phyloP scores from a whole-genome alignment of 2,329 filamentous ascomycete genomes.

The Sphaceloma murrayae region DNA sequence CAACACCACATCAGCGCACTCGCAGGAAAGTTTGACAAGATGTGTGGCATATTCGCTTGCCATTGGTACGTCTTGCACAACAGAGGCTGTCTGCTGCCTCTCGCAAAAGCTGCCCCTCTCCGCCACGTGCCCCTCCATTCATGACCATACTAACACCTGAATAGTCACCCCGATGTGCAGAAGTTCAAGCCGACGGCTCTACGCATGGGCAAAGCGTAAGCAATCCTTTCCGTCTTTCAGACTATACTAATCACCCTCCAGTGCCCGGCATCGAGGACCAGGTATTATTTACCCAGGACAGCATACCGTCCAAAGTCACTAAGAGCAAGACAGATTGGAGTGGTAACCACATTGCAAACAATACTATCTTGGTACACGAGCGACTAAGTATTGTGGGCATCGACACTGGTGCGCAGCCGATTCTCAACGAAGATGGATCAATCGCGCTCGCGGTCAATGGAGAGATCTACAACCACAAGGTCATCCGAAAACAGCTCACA shows the following conservation, averaged over 20 bases:
- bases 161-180: slow-evolving; percentile 78
- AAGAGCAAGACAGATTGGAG: slow-evolving; percentile 28
- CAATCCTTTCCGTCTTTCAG: slow-evolving; percentile 8
- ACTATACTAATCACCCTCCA: slow-evolving; percentile 37
- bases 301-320: not conserved
- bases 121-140: slow-evolving; percentile 21
- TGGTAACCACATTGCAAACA: slow-evolving; percentile 79
- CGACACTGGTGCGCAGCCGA: slow-evolving; percentile 89
- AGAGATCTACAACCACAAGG: slow-evolving; percentile 98
- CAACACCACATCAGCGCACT: no score
- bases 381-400: slow-evolving; percentile 95
- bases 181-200: slow-evolving; percentile 94
- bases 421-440: slow-evolving; percentile 81
- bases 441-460: slow-evolving; percentile 95
- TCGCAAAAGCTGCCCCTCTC: not conserved
- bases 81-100: not conserved
- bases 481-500: slow-evolving; percentile 79
- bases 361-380: slow-evolving; percentile 96
- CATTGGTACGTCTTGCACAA: slow-evolving; percentile 55
- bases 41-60: slow-evolving; percentile 97
- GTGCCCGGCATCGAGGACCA: slow-evolving; percentile 88
- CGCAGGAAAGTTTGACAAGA: no score
- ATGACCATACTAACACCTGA: slow-evolving; percentile 16
- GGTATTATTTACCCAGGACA: slow-evolving; percentile 29
- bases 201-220: slow-evolving; percentile 87